These are phyloP conservation scores for Penicillium samsonianum DNA, from an alignment of 495 filamentous ascomycete genomes.

Conservation along the genomic window DNA sequence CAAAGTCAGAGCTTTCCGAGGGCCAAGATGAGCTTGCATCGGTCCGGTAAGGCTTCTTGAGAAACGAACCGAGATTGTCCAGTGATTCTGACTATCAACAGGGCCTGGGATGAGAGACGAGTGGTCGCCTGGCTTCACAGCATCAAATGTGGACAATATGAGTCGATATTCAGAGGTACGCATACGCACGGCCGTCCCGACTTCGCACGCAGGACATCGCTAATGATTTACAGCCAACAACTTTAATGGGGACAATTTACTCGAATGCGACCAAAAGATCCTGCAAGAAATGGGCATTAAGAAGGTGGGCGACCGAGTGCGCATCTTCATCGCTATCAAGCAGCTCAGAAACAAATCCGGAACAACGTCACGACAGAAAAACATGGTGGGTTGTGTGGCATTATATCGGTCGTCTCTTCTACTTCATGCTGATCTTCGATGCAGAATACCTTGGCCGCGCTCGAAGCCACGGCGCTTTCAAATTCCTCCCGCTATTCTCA, in stretches of 20 bases:
- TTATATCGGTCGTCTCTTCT: not conserved
- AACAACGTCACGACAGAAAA: constrained; percentile 79
- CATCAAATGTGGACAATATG: constrained; percentile 91
- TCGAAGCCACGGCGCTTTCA: constrained; percentile 56
- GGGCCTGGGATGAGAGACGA: constrained; percentile 85
- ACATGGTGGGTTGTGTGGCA: constrained; percentile 64
- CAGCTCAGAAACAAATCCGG: constrained; percentile 83
- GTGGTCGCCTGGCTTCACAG: constrained; percentile 88
- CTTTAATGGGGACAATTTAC: constrained; percentile 92
- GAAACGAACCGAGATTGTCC: not conserved
- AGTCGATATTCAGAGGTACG: constrained; percentile 78
- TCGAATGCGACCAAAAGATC: constrained; percentile 95
- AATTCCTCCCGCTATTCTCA: constrained; percentile 65
- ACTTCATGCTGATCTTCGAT: constrained; percentile 18
- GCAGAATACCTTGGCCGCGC: constrained; percentile 47
- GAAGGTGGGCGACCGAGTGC: constrained; percentile 96
- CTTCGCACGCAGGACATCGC: not conserved
- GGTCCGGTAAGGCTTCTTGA: constrained; percentile 52
- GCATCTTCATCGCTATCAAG: constrained; percentile 90
- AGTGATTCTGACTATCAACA: constrained; percentile 36
- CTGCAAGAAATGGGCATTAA: constrained; percentile 98
- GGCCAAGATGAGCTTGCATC: constrained; percentile 57
- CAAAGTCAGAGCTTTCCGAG: constrained; percentile 95
- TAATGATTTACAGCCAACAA: constrained; percentile 65
- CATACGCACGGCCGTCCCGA: constrained; percentile 30